Evolutionary conservation across 1,139 yeast species (phyloP).

Genomic region (Debaryomyces nepalensis): DNA sequence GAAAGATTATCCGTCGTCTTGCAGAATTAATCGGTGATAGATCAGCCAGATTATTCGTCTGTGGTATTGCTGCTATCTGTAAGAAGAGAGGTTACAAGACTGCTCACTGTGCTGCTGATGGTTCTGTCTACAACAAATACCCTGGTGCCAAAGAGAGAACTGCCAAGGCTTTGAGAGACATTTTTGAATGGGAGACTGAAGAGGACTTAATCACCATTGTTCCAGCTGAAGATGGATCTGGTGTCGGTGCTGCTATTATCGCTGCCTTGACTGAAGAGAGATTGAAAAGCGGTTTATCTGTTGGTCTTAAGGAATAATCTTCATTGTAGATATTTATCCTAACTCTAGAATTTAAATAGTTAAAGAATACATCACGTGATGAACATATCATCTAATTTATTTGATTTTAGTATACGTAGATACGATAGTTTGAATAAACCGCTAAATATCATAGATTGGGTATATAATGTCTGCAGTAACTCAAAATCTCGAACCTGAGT

Average conservation of each 20-base stretch:
- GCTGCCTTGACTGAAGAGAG: conserved; percentile 91
- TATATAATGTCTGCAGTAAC: conserved; percentile 6
- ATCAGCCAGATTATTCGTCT: conserved; percentile 88
- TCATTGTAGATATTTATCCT: not conserved
- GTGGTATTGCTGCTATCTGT: conserved; percentile 96
- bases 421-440: too few species aligned
- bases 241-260: conserved; percentile 97
- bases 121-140: conserved; percentile 91
- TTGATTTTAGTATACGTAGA: too few species aligned
- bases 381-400: too few species aligned
- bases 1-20: conserved; percentile 78
- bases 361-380: conserved; percentile 1
- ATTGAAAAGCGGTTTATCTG: conserved; percentile 69
- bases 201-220: conserved; percentile 82
- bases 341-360: conserved; percentile 1
- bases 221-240: conserved; percentile 97
- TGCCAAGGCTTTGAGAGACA: conserved; percentile 85
- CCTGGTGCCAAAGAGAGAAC: conserved; percentile 92
- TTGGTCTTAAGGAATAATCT: conserved; percentile 53
- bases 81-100: conserved; percentile 77
- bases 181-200: conserved; percentile 75
- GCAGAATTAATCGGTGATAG: conserved; percentile 91
- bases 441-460: not conserved
- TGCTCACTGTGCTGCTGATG: conserved; percentile 96
- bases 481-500: not conserved